A percentile compares a stretch with the other conserved stretches of the same genome.
phyloP scores from a whole-genome alignment of 208 protist genomes.

The Leishmania lainsoni region DNA sequence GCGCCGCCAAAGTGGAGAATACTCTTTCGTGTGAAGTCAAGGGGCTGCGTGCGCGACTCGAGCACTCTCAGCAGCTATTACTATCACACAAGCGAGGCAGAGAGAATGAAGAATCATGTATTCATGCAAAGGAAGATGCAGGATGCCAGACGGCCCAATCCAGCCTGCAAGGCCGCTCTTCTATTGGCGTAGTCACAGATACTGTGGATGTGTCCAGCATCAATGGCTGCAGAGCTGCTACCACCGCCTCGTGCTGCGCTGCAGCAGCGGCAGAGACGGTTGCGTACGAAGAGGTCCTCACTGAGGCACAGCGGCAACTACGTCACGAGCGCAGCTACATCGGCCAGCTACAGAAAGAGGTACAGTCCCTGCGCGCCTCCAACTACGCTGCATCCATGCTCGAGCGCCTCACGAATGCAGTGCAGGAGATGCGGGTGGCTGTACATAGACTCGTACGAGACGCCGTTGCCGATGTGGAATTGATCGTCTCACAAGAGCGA shows the following conservation, averaged over 20 bases:
- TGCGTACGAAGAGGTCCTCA: not conserved
- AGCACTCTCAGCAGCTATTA: not conserved
- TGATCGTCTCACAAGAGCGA: not conserved
- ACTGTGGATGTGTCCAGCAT: not conserved
- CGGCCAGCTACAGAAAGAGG: constrained; percentile 9
- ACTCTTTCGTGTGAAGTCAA: constrained; percentile 13
- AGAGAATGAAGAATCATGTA: not conserved
- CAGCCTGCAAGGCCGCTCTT: too few species aligned
- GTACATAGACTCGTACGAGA: constrained; percentile 5
- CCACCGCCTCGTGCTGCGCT: not conserved
- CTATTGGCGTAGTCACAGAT: not conserved
- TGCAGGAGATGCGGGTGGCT: constrained; percentile 8
- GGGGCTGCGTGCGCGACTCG: constrained; percentile 13
- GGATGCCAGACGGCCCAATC: not conserved
- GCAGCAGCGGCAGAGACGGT: not conserved
- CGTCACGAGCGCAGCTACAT: constrained; percentile 14
- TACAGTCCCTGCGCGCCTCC: constrained; percentile 13
- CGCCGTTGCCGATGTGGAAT: constrained; percentile 8
- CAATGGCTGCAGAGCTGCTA: not conserved
- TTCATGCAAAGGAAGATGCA: not conserved
- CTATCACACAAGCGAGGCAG: too few species aligned
- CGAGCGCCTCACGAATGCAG: not conserved
- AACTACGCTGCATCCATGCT: constrained; percentile 8
- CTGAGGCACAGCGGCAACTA: constrained; percentile 10
- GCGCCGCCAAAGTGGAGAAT: constrained; percentile 8